Evolutionary conservation across 2,329 filamentous ascomycete genomes (phyloP).

Genomic region (Colletotrichum chrysophilum): DNA sequence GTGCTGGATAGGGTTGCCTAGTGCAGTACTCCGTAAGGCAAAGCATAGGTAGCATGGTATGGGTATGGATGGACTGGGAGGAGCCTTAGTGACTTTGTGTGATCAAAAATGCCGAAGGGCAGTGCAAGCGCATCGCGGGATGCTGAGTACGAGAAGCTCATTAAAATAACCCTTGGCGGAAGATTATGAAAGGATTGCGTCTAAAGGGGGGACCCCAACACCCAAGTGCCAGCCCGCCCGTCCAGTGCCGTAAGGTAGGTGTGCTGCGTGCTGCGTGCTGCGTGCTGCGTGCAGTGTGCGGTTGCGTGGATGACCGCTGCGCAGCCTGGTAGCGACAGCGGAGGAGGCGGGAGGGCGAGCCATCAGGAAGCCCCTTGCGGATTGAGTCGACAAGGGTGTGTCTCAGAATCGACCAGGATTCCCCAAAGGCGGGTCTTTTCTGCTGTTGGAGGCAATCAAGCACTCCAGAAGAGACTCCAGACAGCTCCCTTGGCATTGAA

Average conservation of each 20-base stretch:
- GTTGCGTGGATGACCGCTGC: neutral
- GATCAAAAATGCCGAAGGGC: neutral
- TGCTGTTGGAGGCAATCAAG: constrained; percentile 7
- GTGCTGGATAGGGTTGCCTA: constrained; percentile 1
- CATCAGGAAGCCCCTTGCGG: constrained; percentile 14
- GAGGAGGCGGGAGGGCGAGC: constrained; percentile 4
- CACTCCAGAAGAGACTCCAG: constrained; percentile 14
- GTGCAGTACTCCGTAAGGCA: neutral
- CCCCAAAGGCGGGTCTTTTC: constrained; percentile 29
- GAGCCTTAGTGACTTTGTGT: neutral
- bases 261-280: neutral
- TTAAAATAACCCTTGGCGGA: constrained; percentile 19
- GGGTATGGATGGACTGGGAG: neutral
- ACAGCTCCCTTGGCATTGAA: constrained; percentile 15
- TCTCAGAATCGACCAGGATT: constrained; percentile 39
- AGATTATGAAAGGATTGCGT: constrained; percentile 19
- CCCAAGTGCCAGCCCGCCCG: neutral
- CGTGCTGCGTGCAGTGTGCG: neutral
- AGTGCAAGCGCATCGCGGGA: neutral
- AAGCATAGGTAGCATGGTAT: neutral
- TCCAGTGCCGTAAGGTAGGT: neutral
- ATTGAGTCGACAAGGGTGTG: constrained; percentile 30
- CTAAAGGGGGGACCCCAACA: constrained; percentile 3
- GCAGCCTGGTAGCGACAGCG: neutral
- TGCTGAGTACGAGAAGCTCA: constrained; percentile 23